Evolutionary conservation across 108 stramenopile genomes (phyloP), one percentile per base, ranked within the genome.

Genomic region (Stephanodiscus minutulus): DNA sequence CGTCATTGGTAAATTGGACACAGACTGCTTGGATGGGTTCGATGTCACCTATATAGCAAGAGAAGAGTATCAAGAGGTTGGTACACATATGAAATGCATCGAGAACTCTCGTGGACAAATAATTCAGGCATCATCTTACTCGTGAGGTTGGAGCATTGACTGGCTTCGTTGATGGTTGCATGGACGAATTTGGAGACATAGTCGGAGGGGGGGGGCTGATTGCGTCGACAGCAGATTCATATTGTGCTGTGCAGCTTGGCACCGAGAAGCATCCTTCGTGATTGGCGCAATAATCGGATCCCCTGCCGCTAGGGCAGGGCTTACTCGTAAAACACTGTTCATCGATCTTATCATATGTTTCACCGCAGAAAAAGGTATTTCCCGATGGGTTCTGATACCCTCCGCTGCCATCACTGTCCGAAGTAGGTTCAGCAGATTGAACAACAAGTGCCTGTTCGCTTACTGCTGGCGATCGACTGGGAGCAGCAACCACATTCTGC

Each of bases 301-400:
- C 66, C 29, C 61, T 44, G 9, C 74, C 66, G 5, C 66, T 65
- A 2, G 74, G 74, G 31, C 74, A 75, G 11, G 74, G 74, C 35
- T 68, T 75, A 49, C 74, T 75, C 27, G 60, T 37, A 21, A 75
- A 33, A 46, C 74, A 75, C 20, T 33, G 17, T 5, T 27, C 36
- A 9, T 17, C 20, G 47, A 75, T 62, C 11, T 36, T 49, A 44
- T 61, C 66, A 27, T 56, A 75, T 27, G 66, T 60, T 11, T 24
- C 27, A 52, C 78, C 78, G 37, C 78, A 79, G 41, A 79, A 79
- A 52, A 54, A 79, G 35, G 52, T 41, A 28, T 79, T 79, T 33
- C 61, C 78, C 1, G 22, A 49, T 20, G 78, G 78, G 49, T 79
- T 79, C 25, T 62, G 65, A 57, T 63, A 72, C 61, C n/a, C 53